Evolutionary conservation across 257 asterid species (phyloP).

Genomic region (Oldenlandia corymbosa): DNA sequence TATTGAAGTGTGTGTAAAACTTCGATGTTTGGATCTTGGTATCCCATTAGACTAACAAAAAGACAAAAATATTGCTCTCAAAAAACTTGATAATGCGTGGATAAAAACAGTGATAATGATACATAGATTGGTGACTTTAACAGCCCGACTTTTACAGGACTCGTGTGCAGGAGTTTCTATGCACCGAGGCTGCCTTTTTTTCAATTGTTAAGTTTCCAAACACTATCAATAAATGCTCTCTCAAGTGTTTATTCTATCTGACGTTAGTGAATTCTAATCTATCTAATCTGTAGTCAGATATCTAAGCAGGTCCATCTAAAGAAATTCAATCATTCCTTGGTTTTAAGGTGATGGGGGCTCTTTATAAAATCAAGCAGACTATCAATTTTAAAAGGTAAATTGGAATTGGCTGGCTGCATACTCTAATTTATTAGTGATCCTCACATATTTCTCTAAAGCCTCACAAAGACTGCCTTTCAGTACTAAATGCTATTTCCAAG

Average conservation of each 20-base stretch:
- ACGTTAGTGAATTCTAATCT: neutral
- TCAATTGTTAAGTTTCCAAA: neutral
- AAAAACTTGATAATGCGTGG: neutral
- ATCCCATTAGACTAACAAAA: neutral
- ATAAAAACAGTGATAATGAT: neutral
- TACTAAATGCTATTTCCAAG: no score
- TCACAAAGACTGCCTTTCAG: neutral
- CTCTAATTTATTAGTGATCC: no score
- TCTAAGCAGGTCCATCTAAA: neutral
- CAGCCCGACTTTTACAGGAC: no score
- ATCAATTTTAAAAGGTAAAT: no score
- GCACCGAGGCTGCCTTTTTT: no score
- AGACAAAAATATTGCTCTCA: neutral
- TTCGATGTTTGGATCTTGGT: neutral
- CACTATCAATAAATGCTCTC: neutral
- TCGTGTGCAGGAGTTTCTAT: no score
- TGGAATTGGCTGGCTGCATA: no score
- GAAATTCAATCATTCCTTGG: no score
- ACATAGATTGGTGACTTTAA: no score
- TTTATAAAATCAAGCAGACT: no score
- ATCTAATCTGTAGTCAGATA: neutral
- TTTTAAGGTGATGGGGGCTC: no score
- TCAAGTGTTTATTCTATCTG: neutral
- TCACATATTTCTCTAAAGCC: neutral
- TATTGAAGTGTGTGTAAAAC: neutral